These are phyloP conservation scores for Neopestalotiopsis clavispora DNA, from an alignment of 2,329 filamentous ascomycete genomes.

Conservation along the genomic window DNA sequence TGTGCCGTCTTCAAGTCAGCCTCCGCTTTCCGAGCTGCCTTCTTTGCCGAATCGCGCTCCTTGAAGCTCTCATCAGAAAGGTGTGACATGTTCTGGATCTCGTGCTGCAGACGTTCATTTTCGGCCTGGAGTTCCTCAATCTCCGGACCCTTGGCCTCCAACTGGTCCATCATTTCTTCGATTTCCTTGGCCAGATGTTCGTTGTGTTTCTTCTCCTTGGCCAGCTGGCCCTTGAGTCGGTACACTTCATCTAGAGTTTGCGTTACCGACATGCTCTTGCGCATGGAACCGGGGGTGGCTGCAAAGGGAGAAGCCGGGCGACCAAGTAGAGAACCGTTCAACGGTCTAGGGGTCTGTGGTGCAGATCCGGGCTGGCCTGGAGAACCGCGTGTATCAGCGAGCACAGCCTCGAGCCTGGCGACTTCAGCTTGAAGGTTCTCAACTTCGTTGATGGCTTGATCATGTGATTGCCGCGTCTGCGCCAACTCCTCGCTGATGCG, in stretches of 20 bases:
- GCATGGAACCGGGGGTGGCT: conserved; percentile 60
- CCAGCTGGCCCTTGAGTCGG: conserved; percentile 73
- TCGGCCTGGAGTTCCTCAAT: conserved; percentile 85
- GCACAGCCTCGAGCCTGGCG: conserved; percentile 55
- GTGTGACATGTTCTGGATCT: conserved; percentile 84
- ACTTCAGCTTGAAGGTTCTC: conserved; percentile 58
- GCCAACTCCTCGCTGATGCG: conserved; percentile 63
- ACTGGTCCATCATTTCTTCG: conserved; percentile 82
- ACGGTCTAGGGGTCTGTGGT: conserved; percentile 63
- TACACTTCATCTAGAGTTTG: conserved; percentile 69
- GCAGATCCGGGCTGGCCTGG: conserved; percentile 48
- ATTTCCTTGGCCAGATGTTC: conserved; percentile 77
- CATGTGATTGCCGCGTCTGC: conserved; percentile 52
- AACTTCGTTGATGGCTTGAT: conserved; percentile 52
- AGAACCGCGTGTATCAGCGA: conserved; percentile 43
- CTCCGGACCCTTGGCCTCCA: conserved; percentile 87
- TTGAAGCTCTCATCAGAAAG: conserved; percentile 82
- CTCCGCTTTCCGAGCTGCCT: conserved; percentile 79
- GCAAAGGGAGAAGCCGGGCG: conserved; percentile 66
- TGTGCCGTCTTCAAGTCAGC: conserved; percentile 68
- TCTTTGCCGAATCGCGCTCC: conserved; percentile 79
- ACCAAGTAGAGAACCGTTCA: conserved; percentile 58
- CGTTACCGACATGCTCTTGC: conserved; percentile 64
- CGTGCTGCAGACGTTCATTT: conserved; percentile 77
- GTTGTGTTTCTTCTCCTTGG: conserved; percentile 74